phyloP scores from a whole-genome alignment of 1,139 yeast species.

The Yamadazyma songkhlaensis region DNA sequence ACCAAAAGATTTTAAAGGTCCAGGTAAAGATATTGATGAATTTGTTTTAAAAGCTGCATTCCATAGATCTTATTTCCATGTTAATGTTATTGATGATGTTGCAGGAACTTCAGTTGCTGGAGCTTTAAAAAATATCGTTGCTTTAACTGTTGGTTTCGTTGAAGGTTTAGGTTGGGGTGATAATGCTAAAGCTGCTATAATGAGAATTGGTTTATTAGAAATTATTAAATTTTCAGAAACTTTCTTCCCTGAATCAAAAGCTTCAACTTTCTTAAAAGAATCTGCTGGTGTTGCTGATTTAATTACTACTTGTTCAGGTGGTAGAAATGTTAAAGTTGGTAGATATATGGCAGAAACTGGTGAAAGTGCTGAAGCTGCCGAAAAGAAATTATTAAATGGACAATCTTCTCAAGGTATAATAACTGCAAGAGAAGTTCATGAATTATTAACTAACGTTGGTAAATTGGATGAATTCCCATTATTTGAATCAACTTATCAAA shows the following conservation, averaged over 20 bases:
- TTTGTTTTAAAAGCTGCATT: slow-evolving; percentile 40
- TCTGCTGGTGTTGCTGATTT: slow-evolving; percentile 53
- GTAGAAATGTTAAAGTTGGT: slow-evolving; percentile 49
- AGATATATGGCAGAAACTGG: slow-evolving; percentile 49
- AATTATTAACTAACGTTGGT: slow-evolving; percentile 34
- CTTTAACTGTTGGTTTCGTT: slow-evolving; percentile 48
- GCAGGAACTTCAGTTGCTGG: slow-evolving; percentile 52
- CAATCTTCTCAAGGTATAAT: slow-evolving; percentile 51
- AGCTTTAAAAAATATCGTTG: slow-evolving; percentile 47
- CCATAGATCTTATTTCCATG: slow-evolving; percentile 50
- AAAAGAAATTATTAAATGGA: slow-evolving; percentile 45
- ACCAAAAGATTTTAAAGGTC: slow-evolving; percentile 41
- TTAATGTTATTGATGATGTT: slow-evolving; percentile 45
- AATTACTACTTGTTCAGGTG: slow-evolving; percentile 49
- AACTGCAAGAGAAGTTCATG: slow-evolving; percentile 49
- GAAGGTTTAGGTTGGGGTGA: slow-evolving; percentile 54
- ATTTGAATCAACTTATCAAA: slow-evolving; percentile 49
- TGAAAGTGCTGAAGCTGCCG: slow-evolving; percentile 41
- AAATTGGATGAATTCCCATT: slow-evolving; percentile 40
- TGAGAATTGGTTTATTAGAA: slow-evolving; percentile 47
- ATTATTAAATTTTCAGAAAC: slow-evolving; percentile 40
- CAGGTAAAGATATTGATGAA: slow-evolving; percentile 42
- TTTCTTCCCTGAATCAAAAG: slow-evolving; percentile 41
- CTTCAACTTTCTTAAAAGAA: slow-evolving; percentile 42
- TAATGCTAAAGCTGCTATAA: slow-evolving; percentile 49